These are phyloP conservation scores for Metschnikowia noctiluminum DNA, from an alignment of 805 yeast genomes.

Conservation along the genomic window DNA sequence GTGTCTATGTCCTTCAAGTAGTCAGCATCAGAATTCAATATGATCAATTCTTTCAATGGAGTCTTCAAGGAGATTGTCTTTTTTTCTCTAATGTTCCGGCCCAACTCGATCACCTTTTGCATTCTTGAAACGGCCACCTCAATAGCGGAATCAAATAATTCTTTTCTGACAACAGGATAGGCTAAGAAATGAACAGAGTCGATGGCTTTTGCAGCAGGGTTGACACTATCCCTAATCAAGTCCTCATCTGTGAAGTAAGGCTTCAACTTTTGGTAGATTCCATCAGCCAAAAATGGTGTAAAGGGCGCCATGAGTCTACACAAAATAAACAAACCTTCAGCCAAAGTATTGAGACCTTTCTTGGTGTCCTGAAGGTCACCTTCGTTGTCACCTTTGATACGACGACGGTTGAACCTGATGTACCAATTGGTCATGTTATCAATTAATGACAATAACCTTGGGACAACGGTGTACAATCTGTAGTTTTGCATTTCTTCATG, in stretches of 20 bases:
- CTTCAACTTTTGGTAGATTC: constrained; percentile 74
- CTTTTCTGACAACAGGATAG: constrained; percentile 83
- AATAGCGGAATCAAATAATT: constrained; percentile 74
- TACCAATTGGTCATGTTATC: constrained; percentile 98
- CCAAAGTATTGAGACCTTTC: constrained; percentile 84
- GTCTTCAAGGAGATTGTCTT: constrained; percentile 89
- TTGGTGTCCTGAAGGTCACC: constrained; percentile 80
- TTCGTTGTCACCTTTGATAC: constrained; percentile 83
- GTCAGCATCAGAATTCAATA: constrained; percentile 71
- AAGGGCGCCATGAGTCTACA: constrained; percentile 98
- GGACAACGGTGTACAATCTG: constrained; percentile 94
- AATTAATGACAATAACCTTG: constrained; percentile 80
- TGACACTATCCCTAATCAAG: constrained; percentile 40
- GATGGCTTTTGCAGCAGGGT: constrained; percentile 49
- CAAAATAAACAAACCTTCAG: constrained; percentile 84
- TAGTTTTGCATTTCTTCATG: constrained; percentile 88
- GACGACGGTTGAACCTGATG: constrained; percentile 95
- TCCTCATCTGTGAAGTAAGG: constrained; percentile 58
- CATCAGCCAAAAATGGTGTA: constrained; percentile 93
- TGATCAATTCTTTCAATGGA: constrained; percentile 84
- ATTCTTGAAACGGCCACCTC: constrained; percentile 89
- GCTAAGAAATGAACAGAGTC: constrained; percentile 91
- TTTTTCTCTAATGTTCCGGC: constrained; percentile 96
- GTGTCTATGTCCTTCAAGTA: constrained; percentile 78
- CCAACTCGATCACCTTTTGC: constrained; percentile 96